Conservation (phyloP, 441 rosid genomes). For the Capsella rubella region DNA sequence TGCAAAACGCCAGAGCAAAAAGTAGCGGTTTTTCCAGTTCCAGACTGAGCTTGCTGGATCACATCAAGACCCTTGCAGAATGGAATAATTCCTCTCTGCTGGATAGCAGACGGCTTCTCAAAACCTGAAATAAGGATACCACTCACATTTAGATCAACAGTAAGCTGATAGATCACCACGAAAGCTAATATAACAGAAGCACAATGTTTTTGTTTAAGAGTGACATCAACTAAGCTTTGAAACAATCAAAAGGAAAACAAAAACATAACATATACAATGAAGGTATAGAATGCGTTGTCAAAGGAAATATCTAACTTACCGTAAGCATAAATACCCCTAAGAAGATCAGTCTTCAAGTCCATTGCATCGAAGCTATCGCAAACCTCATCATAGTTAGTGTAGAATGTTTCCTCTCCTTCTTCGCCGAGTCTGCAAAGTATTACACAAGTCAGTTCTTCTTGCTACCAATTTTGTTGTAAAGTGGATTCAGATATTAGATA, state of each 20-base stretch:
- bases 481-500: neutral
- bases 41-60: slow-evolving; percentile 53
- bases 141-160: neutral
- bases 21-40: slow-evolving; percentile 53
- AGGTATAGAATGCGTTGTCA: neutral
- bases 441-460: neutral
- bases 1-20: slow-evolving; percentile 56
- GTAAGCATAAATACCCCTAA: slow-evolving; percentile 57
- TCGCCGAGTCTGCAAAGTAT: slow-evolving; percentile 45
- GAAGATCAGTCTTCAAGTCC: slow-evolving; percentile 51
- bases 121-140: slow-evolving; percentile 40
- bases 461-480: neutral
- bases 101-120: slow-evolving; percentile 55
- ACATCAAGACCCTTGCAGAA: slow-evolving; percentile 52
- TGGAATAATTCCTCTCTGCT: slow-evolving; percentile 52
- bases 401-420: slow-evolving; percentile 60
- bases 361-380: slow-evolving; percentile 53
- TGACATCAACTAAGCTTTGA: neutral
- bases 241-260: neutral
- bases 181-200: neutral
- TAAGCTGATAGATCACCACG: neutral
- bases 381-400: slow-evolving; percentile 53
- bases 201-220: neutral
- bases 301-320: slow-evolving; percentile 28
- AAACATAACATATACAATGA: neutral